Evolutionary conservation across 1,284 basidiomycete species (phyloP), one percentile per base, ranked within the genome.

Genomic region (Malassezia furfur): DNA sequence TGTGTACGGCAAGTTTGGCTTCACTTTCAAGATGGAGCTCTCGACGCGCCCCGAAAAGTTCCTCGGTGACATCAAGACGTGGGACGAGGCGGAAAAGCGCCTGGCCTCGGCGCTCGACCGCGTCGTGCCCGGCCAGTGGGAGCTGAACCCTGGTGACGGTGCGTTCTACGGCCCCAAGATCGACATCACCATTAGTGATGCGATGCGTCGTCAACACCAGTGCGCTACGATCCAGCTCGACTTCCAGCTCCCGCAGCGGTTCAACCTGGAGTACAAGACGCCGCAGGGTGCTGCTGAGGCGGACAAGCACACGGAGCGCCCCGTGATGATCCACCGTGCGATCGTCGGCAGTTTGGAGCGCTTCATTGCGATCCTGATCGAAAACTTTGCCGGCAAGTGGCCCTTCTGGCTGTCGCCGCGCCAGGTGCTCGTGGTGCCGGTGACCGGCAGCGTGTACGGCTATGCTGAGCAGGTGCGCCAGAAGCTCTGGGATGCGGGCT

Each of bases 161-260:
- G 94, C 94, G 8, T 77, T 78, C 68, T 78, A 78, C 66, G 77
- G 77, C 1, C 77, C 77, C 70, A 75, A 96, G 80, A 94, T 98
- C 74, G 94, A 98, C 78, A 94, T 99, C 77, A 91, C 88, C 60
- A 88, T 98, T 75, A 84, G 84, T 34, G 94, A 99, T 73, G 93
- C 94, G 0, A 84, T 82, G 59, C 85, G 91, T 47, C 88, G 90
- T 34, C 91, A 65, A 38, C 62, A 91, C 84, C 94, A 99, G 78
- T 98, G 94, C 68, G 93, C 91, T 43, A 98, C 94, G 4, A 96
- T 98, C 76, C 88, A 98, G 78, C 87, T 99, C 63, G 94, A 98
- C 79, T 99, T 96, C 83, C 90, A 98, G 77, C 83, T 99, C 9
- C 94, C 94, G n/a, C 86, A 96, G 73, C 85, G 90, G 48, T 98